Conservation (phyloP, 179 eudicot species). For the Carnegiea gigantea region DNA sequence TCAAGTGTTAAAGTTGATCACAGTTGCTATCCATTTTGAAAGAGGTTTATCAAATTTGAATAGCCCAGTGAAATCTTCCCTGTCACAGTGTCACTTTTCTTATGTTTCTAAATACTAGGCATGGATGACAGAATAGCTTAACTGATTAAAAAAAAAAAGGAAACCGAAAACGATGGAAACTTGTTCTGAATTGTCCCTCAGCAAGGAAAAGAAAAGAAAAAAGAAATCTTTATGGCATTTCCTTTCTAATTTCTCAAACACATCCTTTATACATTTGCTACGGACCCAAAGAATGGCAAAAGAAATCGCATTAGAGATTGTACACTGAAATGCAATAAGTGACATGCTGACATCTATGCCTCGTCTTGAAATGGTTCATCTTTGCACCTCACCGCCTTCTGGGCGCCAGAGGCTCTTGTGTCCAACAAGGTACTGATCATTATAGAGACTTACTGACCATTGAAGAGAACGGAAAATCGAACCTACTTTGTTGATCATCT, state of each 20-base stretch:
- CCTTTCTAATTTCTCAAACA: background rate
- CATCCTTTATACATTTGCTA: slow-evolving; percentile 22
- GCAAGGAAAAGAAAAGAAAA: background rate
- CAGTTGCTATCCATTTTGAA: too few species aligned
- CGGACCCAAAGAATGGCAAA: slow-evolving; percentile 21
- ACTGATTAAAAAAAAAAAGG: background rate
- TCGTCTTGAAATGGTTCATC: slow-evolving; percentile 24
- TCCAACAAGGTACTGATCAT: slow-evolving; percentile 67
- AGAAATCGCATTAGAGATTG: background rate
- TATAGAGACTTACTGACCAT: slow-evolving; percentile 56
- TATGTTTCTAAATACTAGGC: too few species aligned
- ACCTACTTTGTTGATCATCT: slow-evolving; percentile 44
- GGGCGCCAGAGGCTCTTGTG: slow-evolving; percentile 88
- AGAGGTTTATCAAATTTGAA: background rate
- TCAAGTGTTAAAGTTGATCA: too few species aligned
- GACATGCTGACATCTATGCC: background rate
- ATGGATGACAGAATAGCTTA: background rate
- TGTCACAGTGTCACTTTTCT: background rate
- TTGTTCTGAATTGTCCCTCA: background rate
- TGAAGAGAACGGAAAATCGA: slow-evolving; percentile 72
- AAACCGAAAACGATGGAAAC: background rate
- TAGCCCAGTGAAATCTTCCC: background rate
- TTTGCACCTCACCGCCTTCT: slow-evolving; percentile 27
- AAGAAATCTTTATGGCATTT: background rate
- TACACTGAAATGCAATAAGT: background rate